phyloP scores from a whole-genome alignment of 352 stramenopile genomes.

The Aphanomyces cochlioides region DNA sequence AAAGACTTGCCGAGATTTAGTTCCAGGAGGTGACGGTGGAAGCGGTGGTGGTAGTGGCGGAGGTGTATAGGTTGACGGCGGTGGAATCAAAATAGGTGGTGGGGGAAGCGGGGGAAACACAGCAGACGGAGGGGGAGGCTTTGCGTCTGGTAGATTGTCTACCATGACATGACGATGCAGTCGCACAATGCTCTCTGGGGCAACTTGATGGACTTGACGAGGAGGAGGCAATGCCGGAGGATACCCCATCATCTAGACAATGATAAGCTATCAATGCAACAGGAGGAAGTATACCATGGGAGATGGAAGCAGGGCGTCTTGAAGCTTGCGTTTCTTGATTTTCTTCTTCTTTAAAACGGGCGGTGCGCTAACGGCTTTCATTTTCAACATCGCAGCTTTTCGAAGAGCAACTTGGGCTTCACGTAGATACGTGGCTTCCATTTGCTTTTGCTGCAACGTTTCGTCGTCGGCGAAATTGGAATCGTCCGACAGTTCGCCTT shows the following conservation, averaged over 20 bases:
- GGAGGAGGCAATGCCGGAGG: conserved; percentile 21
- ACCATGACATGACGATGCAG: conserved; percentile 63
- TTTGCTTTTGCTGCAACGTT: conserved; percentile 64
- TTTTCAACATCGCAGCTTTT: conserved; percentile 17
- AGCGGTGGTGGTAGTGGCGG: not conserved
- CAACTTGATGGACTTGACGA: conserved; percentile 33
- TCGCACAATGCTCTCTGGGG: conserved; percentile 63
- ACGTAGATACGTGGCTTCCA: conserved; percentile 39
- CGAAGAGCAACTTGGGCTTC: conserved; percentile 28
- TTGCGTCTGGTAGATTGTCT: conserved; percentile 40
- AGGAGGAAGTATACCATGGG: not conserved
- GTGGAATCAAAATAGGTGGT: conserved; percentile 23
- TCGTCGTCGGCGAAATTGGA: conserved; percentile 50
- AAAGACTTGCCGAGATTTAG: conserved; percentile 24
- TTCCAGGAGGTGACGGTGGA: not conserved
- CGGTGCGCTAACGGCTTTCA: conserved; percentile 32
- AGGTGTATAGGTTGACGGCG: conserved; percentile 18
- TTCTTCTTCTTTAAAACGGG: conserved; percentile 75
- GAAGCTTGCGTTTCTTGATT: conserved; percentile 74
- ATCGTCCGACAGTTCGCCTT: conserved; percentile 9
- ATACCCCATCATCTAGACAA: not conserved
- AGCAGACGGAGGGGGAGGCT: not conserved
- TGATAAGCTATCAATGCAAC: not conserved
- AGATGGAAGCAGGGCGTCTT: conserved; percentile 37
- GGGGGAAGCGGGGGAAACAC: conserved; percentile 12